Conservation (phyloP, 345 rosid genomes). For the Litchi chinensis region DNA sequence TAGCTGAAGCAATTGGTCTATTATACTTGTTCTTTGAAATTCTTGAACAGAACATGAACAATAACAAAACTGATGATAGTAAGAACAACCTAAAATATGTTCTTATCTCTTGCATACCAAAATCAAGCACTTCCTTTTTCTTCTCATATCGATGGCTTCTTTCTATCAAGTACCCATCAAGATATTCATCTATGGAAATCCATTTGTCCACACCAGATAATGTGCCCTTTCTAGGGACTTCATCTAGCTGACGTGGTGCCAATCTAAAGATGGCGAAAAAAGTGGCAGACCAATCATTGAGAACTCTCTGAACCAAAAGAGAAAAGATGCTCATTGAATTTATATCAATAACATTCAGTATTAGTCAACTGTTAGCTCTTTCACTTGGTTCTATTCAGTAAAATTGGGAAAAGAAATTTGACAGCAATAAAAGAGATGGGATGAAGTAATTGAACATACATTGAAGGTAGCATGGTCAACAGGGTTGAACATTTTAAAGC, state of each 20-base stretch:
- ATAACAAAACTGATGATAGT: conserved; percentile 72
- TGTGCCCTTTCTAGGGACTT: conserved; percentile 40
- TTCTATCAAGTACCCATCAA: conserved; percentile 86
- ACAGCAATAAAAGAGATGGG: neutral
- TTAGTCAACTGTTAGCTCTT: conserved; percentile 1
- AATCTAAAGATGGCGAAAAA: conserved; percentile 71
- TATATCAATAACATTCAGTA: neutral
- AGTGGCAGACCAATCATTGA: conserved; percentile 87
- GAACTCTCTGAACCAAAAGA: conserved; percentile 64
- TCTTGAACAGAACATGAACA: conserved; percentile 96
- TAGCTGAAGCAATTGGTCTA: conserved; percentile 52
- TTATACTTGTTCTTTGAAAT: conserved; percentile 75
- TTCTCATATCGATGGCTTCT: conserved; percentile 80
- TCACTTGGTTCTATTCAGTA: neutral
- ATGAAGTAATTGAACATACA: conserved; percentile 38
- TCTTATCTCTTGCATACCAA: conserved; percentile 96
- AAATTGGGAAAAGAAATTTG: neutral
- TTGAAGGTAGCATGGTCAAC: conserved; percentile 70
- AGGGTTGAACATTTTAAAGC: conserved; percentile 98
- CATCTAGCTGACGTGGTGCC: conserved; percentile 50
- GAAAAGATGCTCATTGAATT: neutral
- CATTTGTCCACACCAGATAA: conserved; percentile 44
- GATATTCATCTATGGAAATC: conserved; percentile 92
- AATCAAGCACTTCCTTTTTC: conserved; percentile 84
- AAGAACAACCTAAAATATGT: conserved; percentile 96